These are phyloP conservation scores for Helichrysum umbraculigerum DNA, from an alignment of 129 eudicot genomes.

Conservation along the genomic window DNA sequence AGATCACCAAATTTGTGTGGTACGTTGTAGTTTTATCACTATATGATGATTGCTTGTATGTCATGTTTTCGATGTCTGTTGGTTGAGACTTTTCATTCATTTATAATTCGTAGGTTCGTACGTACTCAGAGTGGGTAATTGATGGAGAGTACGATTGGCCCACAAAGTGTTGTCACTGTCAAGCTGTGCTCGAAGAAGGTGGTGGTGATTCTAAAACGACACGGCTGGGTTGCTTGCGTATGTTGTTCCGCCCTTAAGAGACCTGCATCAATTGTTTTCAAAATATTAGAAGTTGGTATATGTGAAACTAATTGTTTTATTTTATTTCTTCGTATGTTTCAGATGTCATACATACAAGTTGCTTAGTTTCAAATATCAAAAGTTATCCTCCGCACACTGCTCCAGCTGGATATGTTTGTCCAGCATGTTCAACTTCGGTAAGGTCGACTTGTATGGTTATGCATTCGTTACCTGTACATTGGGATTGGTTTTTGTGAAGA, in stretches of 20 bases:
- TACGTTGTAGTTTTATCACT: constrained; percentile 25
- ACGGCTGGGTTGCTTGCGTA: constrained; percentile 97
- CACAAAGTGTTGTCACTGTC: constrained; percentile 80
- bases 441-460: constrained; percentile 29
- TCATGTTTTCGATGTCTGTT: not conserved
- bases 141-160: constrained; percentile 99
- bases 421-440: constrained; percentile 85
- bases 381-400: constrained; percentile 90
- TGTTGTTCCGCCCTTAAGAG: constrained; percentile 35
- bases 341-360: constrained; percentile 85
- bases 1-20: constrained; percentile 93
- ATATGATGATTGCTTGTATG: not conserved
- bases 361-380: constrained; percentile 79
- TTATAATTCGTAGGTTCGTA: constrained; percentile 55
- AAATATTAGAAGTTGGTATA: not conserved
- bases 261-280: constrained; percentile 13
- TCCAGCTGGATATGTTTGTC: constrained; percentile 93
- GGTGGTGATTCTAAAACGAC: constrained; percentile 59
- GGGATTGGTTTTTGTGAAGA: not conserved
- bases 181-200: constrained; percentile 62
- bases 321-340: constrained; percentile 19
- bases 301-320: constrained; percentile 2
- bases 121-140: constrained; percentile 99
- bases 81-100: constrained; percentile 4
- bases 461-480: constrained; percentile 14